Percentiles rank a stretch among this genome's conserved stretches.
phyloP scores from a whole-genome alignment of 805 yeast species.

The Kregervanrija pseudodelftensis region DNA sequence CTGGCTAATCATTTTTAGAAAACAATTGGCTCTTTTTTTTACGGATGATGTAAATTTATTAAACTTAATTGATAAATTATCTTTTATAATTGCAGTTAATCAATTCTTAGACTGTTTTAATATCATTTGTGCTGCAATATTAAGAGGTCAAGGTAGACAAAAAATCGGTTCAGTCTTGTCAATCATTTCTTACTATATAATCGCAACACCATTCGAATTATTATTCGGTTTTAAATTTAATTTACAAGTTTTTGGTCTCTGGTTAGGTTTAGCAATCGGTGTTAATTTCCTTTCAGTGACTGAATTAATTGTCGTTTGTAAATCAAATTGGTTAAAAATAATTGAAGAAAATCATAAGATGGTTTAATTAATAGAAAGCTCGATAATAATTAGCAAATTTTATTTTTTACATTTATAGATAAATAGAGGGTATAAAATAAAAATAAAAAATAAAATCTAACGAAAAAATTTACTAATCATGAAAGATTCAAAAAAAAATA shows the following conservation, averaged over 20 bases:
- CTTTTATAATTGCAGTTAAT: conserved; percentile 41
- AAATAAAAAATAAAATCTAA: background rate
- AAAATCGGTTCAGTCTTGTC: conserved; percentile 43
- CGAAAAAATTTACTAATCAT: background rate
- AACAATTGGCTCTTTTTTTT: conserved; percentile 33
- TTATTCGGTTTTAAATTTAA: conserved; percentile 35
- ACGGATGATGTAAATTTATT: conserved; percentile 34
- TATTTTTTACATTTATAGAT: background rate
- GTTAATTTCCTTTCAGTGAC: conserved; percentile 32
- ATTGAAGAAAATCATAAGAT: conserved; percentile 26
- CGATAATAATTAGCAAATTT: background rate
- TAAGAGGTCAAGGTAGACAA: conserved; percentile 51
- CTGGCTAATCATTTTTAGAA: conserved; percentile 32
- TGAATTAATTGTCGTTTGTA: conserved; percentile 35
- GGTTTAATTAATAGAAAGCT: conserved; percentile 4
- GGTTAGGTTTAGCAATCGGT: conserved; percentile 41
- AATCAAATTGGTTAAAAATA: conserved; percentile 49
- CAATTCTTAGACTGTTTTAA: conserved; percentile 43
- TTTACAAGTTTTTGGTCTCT: conserved; percentile 37
- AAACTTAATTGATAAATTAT: conserved; percentile 31
- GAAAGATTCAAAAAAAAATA: background rate
- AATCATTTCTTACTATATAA: conserved; percentile 37
- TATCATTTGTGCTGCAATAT: conserved; percentile 39
- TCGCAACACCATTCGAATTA: conserved; percentile 44
- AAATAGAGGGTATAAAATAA: background rate